A percentile compares a stretch with the other conserved stretches of the same genome.
These are phyloP conservation scores for Metarhizium guizhouense DNA, from an alignment of 2,329 filamentous ascomycete genomes.

Conservation along the genomic window DNA sequence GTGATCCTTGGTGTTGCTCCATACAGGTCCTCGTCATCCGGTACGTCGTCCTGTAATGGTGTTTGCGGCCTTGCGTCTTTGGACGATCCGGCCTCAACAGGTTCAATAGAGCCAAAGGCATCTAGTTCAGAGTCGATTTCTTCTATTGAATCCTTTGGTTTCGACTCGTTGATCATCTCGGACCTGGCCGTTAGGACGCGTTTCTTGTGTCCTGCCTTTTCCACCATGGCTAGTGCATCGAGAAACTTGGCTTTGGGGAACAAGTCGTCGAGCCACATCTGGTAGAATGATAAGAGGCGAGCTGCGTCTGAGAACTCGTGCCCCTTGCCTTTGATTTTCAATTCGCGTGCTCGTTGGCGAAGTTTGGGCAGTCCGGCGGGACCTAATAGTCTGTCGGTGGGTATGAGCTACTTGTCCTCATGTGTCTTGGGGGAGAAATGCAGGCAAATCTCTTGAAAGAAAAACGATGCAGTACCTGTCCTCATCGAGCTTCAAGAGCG, in stretches of 20 bases:
- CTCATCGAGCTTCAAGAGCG: conserved; percentile 82
- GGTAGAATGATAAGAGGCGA: conserved; percentile 79
- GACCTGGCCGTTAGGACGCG: conserved; percentile 63
- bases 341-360: conserved; percentile 57
- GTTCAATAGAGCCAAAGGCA: conserved; percentile 11
- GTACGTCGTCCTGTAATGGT: conserved; percentile 13
- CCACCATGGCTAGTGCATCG: conserved; percentile 82
- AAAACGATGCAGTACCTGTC: conserved; percentile 39
- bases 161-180: conserved; percentile 77
- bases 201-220: conserved; percentile 85
- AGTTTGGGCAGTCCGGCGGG: conserved; percentile 76
- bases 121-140: conserved; percentile 21
- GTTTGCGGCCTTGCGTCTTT: conserved; percentile 21
- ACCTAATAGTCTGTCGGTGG: conserved; percentile 60
- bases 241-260: conserved; percentile 92
- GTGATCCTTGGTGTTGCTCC: conserved; percentile 36
- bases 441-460: background rate
- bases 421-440: background rate
- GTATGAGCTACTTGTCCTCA: background rate
- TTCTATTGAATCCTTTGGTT: conserved; percentile 35
- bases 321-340: conserved; percentile 86
- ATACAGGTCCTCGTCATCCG: conserved; percentile 45
- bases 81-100: conserved; percentile 17
- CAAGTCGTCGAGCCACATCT: conserved; percentile 92
- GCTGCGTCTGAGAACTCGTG: conserved; percentile 89